Evolutionary conservation across 306 rosid genomes (phyloP).

Genomic region (Canavalia gladiata): DNA sequence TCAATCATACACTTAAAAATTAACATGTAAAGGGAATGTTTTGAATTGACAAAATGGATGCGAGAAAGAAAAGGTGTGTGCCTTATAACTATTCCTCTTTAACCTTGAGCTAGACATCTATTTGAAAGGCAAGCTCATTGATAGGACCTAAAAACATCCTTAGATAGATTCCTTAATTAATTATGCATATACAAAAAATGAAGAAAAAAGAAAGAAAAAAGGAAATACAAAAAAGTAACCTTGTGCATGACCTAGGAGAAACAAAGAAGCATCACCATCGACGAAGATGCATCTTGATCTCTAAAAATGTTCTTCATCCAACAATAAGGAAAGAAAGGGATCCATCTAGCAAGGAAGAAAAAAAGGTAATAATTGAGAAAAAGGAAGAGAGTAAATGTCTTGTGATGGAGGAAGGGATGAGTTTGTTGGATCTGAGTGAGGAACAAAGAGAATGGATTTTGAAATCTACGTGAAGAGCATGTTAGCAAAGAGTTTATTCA

Average conservation of each 20-base stretch:
- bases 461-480: slow-evolving; percentile 68
- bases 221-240: slow-evolving; percentile 50
- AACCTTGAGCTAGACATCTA: slow-evolving; percentile 91
- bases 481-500: slow-evolving; percentile 80
- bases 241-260: slow-evolving; percentile 80
- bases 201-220: not conserved
- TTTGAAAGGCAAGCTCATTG: slow-evolving; percentile 84
- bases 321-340: slow-evolving; percentile 30
- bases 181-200: not conserved
- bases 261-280: slow-evolving; percentile 88
- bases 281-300: slow-evolving; percentile 74
- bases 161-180: slow-evolving; percentile 68
- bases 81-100: slow-evolving; percentile 97
- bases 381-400: slow-evolving; percentile 39
- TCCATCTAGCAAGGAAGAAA: not conserved
- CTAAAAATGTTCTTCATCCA: slow-evolving; percentile 82
- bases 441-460: slow-evolving; percentile 73
- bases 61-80: slow-evolving; percentile 33
- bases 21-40: not conserved
- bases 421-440: slow-evolving; percentile 61
- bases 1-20: not conserved
- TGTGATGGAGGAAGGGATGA: slow-evolving; percentile 65
- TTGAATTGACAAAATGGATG: not conserved
- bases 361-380: not conserved
- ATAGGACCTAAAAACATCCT: slow-evolving; percentile 97